Conservation (phyloP, 257 asterid species). For the Plantago major region DNA sequence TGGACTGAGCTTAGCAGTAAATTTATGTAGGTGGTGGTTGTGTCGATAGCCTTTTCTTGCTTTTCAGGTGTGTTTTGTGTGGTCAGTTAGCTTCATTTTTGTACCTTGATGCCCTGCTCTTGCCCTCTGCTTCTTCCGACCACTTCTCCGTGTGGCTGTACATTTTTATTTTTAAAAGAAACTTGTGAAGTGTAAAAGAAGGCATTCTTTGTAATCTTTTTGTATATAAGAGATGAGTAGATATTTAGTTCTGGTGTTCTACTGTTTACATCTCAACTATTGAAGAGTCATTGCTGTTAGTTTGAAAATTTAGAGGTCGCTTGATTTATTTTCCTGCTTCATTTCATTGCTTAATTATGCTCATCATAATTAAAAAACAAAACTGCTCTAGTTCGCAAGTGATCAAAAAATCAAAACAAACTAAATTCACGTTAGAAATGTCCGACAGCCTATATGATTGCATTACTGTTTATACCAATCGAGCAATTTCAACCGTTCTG, state of each 20-base stretch:
- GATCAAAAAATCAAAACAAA: too few relatives aligned
- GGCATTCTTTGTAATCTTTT: constrained; percentile 44
- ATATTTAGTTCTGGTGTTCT: constrained; percentile 12
- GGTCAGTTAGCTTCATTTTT: constrained; percentile 35
- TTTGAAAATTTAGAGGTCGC: too few relatives aligned
- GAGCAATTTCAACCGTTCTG: too few relatives aligned
- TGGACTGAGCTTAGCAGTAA: constrained; percentile 39
- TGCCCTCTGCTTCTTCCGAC: constrained; percentile 20
- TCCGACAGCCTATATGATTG: too few relatives aligned
- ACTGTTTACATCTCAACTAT: too few relatives aligned
- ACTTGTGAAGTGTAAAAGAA: constrained; percentile 37
- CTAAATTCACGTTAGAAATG: too few relatives aligned
- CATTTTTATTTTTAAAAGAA: constrained; percentile 35
- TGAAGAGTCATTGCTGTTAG: too few relatives aligned
- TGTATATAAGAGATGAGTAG: constrained; percentile 48
- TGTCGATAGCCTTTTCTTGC: constrained; percentile 24
- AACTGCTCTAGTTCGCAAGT: too few relatives aligned
- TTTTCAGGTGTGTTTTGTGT: constrained; percentile 35
- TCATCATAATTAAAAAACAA: too few relatives aligned
- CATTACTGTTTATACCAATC: too few relatives aligned
- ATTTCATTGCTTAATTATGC: too few relatives aligned
- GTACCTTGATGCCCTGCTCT: constrained; percentile 18
- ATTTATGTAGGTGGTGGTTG: constrained; percentile 30
- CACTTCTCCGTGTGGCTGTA: constrained; percentile 39
- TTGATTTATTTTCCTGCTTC: too few relatives aligned